phyloP scores from a whole-genome alignment of 371 early-diverging fungal genomes.

The Haplosporangium sp. region DNA sequence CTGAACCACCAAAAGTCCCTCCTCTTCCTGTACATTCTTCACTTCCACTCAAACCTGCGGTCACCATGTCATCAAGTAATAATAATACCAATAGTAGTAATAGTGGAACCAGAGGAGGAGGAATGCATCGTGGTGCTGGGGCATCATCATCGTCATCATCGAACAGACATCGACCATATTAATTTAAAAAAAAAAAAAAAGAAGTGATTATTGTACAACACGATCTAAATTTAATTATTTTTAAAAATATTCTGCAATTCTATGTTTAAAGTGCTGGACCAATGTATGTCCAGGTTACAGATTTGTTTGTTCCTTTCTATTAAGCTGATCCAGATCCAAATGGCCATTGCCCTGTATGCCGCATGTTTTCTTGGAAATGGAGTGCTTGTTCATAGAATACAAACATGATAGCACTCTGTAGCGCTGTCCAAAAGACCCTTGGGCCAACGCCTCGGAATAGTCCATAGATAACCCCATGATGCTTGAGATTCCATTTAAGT shows the following conservation, averaged over 20 bases:
- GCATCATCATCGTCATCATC: constrained; percentile 6
- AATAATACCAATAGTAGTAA: neutral
- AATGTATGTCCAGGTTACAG: neutral
- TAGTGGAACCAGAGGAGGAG: neutral
- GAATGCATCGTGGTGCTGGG: constrained; percentile 19
- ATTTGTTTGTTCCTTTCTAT: neutral
- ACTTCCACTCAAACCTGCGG: constrained; percentile 26
- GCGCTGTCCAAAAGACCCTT: constrained; percentile 74
- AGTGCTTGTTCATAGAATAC: constrained; percentile 75
- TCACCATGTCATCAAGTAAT: constrained; percentile 7
- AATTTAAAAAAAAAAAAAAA: neutral
- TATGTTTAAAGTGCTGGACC: neutral
- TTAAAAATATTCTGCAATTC: neutral
- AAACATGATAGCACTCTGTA: constrained; percentile 79
- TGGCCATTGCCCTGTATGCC: constrained; percentile 51
- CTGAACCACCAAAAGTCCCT: constrained; percentile 23
- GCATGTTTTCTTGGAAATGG: constrained; percentile 53
- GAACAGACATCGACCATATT: constrained; percentile 31
- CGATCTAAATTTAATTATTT: too few relatives aligned
- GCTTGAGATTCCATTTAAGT: constrained; percentile 70
- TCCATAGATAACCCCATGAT: constrained; percentile 69
- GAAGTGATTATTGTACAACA: neutral
- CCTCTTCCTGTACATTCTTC: constrained; percentile 30
- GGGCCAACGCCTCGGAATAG: constrained; percentile 77
- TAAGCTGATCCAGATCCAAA: constrained; percentile 33